Evolutionary conservation across 2,329 filamentous ascomycete species (phyloP).

Genomic region (Cladophialophora yegresii): DNA sequence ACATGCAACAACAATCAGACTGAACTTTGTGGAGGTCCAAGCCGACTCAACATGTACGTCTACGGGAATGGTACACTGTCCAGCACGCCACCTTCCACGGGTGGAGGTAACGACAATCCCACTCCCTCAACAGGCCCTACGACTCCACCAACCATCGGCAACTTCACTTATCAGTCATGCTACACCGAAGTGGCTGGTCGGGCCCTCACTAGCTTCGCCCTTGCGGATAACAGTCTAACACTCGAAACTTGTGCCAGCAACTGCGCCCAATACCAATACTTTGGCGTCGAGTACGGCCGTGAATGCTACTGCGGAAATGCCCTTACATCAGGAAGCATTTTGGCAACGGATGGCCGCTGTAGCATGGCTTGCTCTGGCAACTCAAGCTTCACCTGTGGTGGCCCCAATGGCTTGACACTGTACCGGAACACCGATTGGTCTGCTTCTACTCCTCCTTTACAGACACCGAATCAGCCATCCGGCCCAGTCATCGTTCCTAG

Average conservation of each 20-base stretch:
- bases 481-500: constrained; percentile 27
- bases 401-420: constrained; percentile 52
- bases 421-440: constrained; percentile 27
- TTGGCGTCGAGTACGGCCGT: constrained; percentile 41
- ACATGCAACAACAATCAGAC: constrained; percentile 37
- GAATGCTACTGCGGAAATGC: constrained; percentile 45
- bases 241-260: constrained; percentile 37
- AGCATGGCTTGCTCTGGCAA: constrained; percentile 46
- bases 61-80: constrained; percentile 24
- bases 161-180: constrained; percentile 35
- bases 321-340: constrained; percentile 28
- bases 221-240: constrained; percentile 35
- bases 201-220: constrained; percentile 34
- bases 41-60: constrained; percentile 29
- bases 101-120: constrained; percentile 17
- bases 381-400: constrained; percentile 49
- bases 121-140: constrained; percentile 15
- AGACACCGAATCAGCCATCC: constrained; percentile 11
- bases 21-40: constrained; percentile 38
- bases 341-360: constrained; percentile 43
- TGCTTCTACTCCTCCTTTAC: constrained; percentile 14
- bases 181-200: constrained; percentile 40
- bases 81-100: constrained; percentile 11
- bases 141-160: constrained; percentile 23
- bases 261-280: constrained; percentile 39